Conservation (phyloP, 2,329 filamentous ascomycete genomes). For the Dactylonectria macrodidyma region DNA sequence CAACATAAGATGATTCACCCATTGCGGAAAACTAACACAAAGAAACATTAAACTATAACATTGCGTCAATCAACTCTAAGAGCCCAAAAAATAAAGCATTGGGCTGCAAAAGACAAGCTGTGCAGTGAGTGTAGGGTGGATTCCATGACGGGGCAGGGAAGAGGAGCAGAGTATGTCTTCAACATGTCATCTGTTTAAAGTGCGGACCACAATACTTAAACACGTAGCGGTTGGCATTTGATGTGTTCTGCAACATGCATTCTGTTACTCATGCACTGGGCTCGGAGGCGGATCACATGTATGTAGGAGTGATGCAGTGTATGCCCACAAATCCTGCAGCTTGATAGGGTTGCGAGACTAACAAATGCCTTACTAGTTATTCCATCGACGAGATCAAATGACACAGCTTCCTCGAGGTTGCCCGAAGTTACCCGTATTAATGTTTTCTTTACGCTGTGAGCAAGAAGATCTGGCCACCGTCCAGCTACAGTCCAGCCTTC, state of each 20-base stretch:
- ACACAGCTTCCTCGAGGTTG: too few species aligned
- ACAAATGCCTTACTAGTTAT: neutral
- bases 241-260: neutral
- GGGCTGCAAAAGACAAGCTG: neutral
- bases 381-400: neutral
- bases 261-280: neutral
- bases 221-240: neutral
- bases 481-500: neutral
- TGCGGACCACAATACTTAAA: neutral
- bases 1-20: neutral
- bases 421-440: neutral
- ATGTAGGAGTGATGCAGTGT: neutral
- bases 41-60: neutral
- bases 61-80: neutral
- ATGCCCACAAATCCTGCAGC: neutral
- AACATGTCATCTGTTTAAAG: neutral
- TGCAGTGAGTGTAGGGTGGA: neutral
- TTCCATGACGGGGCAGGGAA: neutral
- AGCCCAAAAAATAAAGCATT: neutral
- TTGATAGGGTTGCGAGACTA: neutral
- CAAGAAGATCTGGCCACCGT: neutral
- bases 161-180: neutral
- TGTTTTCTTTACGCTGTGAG: slow-evolving; percentile 5
- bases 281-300: neutral
- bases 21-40: neutral